Evolutionary conservation across 495 filamentous ascomycete species (phyloP), one percentile per base, ranked within the genome.

Genomic region (Podospora comata): DNA sequence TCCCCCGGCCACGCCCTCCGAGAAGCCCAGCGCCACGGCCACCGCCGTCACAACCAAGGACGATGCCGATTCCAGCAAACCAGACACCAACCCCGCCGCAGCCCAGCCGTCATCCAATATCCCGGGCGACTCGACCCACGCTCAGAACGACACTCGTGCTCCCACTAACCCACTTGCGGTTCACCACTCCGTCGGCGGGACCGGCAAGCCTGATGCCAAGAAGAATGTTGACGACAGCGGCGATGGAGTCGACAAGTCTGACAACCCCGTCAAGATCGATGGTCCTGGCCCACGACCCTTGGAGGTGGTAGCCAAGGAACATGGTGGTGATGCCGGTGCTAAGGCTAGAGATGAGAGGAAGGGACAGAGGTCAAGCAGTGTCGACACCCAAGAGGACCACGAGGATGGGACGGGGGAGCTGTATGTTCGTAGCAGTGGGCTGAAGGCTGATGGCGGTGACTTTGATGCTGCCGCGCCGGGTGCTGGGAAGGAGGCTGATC

Each of bases 381-480:
- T 48, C 58, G 64, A 27, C 62, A 39, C 60, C n/a, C 70, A 67
- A 15, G 73, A 76, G 57, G 70, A 71, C 11, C 67, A 78, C 9
- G 73, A 75, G 2, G 74, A 72, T 19, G 86, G 86, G 5, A 88
- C 83, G 2, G 88, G 87, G n/a, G 81, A 87, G 76, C 58, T 84
- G 70, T 86, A 84, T 60, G 83, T 88, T 63, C 82, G 81, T 39
- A 82, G 79, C n/a, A 86, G 82, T 2, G 81, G 81, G 15, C 62
- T 89, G 23, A 72, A 75, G 34, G 87, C 86, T 19, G 87, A 90
- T 44, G 88, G 89, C 11, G 88, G 88, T 0, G 83, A 91, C 65
- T 90, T 91, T 68, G 89, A 91, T 71, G 89, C 87, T 0, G 77
- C 82, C 30, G 80, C 79, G 27, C 84, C 88, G 1, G 88, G 89